phyloP scores from a whole-genome alignment of 768 basidiomycete genomes.

The Mycena rebaudengoi region DNA sequence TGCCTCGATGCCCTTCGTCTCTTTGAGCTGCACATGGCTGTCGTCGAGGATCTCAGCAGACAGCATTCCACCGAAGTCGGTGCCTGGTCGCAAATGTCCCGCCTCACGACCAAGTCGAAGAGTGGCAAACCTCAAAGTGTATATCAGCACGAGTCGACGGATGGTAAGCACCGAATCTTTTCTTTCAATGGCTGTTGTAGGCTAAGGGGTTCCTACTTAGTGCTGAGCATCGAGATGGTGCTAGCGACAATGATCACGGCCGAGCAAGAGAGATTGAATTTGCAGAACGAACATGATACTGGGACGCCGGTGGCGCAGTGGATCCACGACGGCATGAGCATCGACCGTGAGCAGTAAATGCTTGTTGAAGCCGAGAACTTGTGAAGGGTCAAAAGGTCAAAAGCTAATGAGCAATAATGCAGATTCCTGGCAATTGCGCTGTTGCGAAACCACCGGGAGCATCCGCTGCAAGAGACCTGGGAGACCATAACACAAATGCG shows the following conservation, averaged over 20 bases:
- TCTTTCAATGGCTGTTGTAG: not conserved
- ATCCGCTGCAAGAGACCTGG: conserved; percentile 2
- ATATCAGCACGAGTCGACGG: not conserved
- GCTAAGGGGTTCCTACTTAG: not conserved
- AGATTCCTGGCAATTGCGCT: not conserved
- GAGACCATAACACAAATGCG: not conserved
- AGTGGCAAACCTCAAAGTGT: not conserved
- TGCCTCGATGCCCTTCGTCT: not conserved
- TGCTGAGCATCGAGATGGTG: not conserved
- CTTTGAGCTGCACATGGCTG: conserved; percentile 4
- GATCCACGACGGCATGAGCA: conserved; percentile 5
- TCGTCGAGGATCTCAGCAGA: not conserved
- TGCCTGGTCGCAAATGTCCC: not conserved
- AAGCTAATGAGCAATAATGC: not conserved
- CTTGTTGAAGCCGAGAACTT: not conserved
- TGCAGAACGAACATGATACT: not conserved
- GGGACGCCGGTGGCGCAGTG: not conserved
- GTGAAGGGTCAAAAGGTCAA: not conserved
- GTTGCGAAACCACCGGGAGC: not conserved
- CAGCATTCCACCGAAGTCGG: not conserved
- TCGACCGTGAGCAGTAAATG: not conserved
- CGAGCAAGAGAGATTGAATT: not conserved
- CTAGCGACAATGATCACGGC: not conserved
- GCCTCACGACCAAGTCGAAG: not conserved
- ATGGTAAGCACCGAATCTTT: not conserved